Evolutionary conservation across 1,284 basidiomycete species (phyloP).

Genomic region (Macrocystidia cucumis): DNA sequence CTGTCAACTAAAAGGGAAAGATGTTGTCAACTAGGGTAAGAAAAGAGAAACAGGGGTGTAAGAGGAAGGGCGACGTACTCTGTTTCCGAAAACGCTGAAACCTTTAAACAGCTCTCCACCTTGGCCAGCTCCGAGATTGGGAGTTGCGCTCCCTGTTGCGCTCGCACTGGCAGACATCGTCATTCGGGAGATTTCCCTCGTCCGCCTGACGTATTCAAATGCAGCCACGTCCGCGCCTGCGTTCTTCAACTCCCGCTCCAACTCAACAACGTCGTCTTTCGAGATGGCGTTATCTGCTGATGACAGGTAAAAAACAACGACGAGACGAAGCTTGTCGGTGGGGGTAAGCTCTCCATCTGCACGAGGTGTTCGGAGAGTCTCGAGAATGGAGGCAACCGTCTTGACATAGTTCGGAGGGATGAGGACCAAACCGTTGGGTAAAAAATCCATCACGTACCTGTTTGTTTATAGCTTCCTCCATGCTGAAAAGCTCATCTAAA

Average conservation of each 20-base stretch:
- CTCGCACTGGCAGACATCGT: slow-evolving; percentile 61
- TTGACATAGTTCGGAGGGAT: slow-evolving; percentile 27
- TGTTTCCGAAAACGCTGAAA: slow-evolving; percentile 88
- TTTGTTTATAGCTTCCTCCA: slow-evolving; percentile 86
- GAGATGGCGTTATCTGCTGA: slow-evolving; percentile 73
- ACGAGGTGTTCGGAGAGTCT: slow-evolving; percentile 67
- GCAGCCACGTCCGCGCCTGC: slow-evolving; percentile 79
- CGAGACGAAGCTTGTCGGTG: slow-evolving; percentile 88
- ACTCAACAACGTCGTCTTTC: slow-evolving; percentile 83
- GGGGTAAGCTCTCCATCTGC: slow-evolving; percentile 62
- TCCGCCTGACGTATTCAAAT: slow-evolving; percentile 89
- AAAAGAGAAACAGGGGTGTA: neutral
- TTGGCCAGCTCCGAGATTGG: slow-evolving; percentile 58
- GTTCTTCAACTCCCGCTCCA: slow-evolving; percentile 81
- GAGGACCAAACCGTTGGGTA: slow-evolving; percentile 2
- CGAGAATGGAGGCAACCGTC: slow-evolving; percentile 77
- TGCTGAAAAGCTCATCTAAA: slow-evolving; percentile 94
- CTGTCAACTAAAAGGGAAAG: slow-evolving; percentile 61
- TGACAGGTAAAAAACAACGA: slow-evolving; percentile 91
- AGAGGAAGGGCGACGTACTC: slow-evolving; percentile 60
- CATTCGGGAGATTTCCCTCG: slow-evolving; percentile 89
- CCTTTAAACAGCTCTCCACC: slow-evolving; percentile 83
- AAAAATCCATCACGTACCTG: slow-evolving; percentile 39
- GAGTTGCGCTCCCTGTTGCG: slow-evolving; percentile 60
- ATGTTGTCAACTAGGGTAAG: too few species aligned